Base-by-base conservation (phyloP, 176 grass and related monocot species). In the Avena eriantha region DNA sequence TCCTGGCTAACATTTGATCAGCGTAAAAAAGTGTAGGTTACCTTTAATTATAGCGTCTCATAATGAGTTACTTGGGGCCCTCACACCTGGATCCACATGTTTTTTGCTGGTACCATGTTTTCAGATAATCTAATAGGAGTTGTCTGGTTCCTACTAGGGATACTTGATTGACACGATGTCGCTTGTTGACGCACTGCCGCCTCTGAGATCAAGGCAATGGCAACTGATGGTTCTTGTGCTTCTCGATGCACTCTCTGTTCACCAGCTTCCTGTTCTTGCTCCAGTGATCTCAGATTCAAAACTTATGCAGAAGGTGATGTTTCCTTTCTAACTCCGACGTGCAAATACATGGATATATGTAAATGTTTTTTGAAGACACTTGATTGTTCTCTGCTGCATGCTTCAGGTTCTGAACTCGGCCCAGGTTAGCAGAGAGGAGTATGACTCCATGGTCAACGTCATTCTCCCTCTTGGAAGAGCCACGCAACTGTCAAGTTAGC, bases 91-190 rank as follows among this genome's bases (percentile, higher is more conserved):
- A 41, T 45, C 21, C 33, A 68, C 4, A 61, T 77, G 4, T 76
- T 31, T 69, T 69, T 11, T 88, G 23, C 10, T 85, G 26, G 21
- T 23, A 21, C 26, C 7, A 12, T 16, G 7, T 45, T 85, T 83
- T 85, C 15, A 11, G n/a, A 77, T 59, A 53, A 54, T 54, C 70
- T 87, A 90, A 89, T 50, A 3, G 43, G 41, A 23, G 0, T 15
- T 3, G 10, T 76, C 45, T 3, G 8, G 16, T 80, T 77, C 33
- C 23, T 43, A 13, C 57, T 83, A 99, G 97, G 92, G 89, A 3
- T 83, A 53, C 29, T 91, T 96, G 80, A 85, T 99, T 39, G 94
- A 94, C 56, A 96, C 94, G 16, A 96, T 99, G 97, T 94, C 97
- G 3, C 90, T 94, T 77, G 31, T 92, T 31, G 92, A 99, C 16